These are phyloP conservation scores for Wickerhamiella slavikovae DNA, from an alignment of 805 yeast genomes.

Conservation along the genomic window DNA sequence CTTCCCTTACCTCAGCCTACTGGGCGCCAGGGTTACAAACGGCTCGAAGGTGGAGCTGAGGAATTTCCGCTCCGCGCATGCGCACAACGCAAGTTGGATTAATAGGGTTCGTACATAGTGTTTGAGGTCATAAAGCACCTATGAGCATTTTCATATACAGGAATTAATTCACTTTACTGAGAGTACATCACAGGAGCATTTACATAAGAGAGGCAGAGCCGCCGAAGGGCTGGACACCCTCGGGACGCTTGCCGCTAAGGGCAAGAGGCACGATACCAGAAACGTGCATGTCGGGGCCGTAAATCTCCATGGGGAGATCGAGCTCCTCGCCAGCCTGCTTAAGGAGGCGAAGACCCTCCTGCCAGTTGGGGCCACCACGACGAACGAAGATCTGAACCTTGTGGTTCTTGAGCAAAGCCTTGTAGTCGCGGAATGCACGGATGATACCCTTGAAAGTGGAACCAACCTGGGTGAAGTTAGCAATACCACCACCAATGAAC, in stretches of 20 bases:
- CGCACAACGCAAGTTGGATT: too few relatives aligned
- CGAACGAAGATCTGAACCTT: constrained; percentile 24
- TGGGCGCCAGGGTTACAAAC: too few relatives aligned
- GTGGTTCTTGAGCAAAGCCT: constrained; percentile 19
- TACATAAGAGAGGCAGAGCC: too few relatives aligned
- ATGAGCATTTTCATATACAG: too few relatives aligned
- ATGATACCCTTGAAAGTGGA: constrained; percentile 29
- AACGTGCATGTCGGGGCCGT: constrained; percentile 32
- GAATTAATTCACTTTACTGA: too few relatives aligned
- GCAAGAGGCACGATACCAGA: constrained; percentile 27
- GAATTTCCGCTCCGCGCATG: too few relatives aligned
- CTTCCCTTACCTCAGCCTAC: too few relatives aligned
- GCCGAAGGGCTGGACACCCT: constrained; percentile 22
- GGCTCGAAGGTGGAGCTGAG: too few relatives aligned
- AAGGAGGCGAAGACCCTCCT: constrained; percentile 26
- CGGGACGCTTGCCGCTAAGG: constrained; percentile 21
- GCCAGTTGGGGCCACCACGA: constrained; percentile 30
- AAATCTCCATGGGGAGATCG: constrained; percentile 26
- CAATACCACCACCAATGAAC: constrained; percentile 28
- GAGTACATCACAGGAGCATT: too few relatives aligned
- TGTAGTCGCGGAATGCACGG: constrained; percentile 25
- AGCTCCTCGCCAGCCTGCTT: constrained; percentile 25
- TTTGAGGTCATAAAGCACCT: too few relatives aligned
- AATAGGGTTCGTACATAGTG: too few relatives aligned
- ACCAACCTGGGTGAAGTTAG: constrained; percentile 28